Conservation (phyloP, 345 rosid genomes). For the Cardamine chenopodiifolia region DNA sequence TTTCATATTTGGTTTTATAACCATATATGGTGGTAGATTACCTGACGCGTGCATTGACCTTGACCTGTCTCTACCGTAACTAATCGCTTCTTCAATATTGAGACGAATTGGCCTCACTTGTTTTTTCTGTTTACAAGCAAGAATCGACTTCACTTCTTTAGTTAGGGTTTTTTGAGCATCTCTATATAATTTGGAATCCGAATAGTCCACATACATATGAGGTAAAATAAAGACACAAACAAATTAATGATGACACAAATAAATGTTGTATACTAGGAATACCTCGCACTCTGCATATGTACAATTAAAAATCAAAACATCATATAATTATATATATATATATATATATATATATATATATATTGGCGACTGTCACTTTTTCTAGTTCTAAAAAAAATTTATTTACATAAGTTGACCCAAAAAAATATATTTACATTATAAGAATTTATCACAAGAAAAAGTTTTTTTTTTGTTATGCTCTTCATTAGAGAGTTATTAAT, state of each 20-base stretch:
- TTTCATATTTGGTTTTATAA: not conserved
- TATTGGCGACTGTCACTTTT: not conserved
- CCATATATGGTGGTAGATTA: slow-evolving; percentile 18
- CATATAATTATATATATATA: too few species aligned
- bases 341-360: too few species aligned
- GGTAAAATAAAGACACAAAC: not conserved
- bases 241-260: too few species aligned
- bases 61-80: not conserved
- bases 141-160: too few species aligned
- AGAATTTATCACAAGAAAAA: not conserved
- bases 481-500: not conserved
- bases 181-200: not conserved
- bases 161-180: not conserved
- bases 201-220: not conserved
- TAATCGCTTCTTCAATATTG: not conserved
- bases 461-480: not conserved
- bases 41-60: not conserved
- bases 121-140: not conserved
- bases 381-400: not conserved
- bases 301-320: too few species aligned
- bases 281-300: too few species aligned
- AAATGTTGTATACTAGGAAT: too few species aligned
- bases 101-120: not conserved
- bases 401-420: not conserved
- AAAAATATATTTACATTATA: not conserved